Conservation (phyloP, 306 rosid species). For the Gillenia trifoliata region DNA sequence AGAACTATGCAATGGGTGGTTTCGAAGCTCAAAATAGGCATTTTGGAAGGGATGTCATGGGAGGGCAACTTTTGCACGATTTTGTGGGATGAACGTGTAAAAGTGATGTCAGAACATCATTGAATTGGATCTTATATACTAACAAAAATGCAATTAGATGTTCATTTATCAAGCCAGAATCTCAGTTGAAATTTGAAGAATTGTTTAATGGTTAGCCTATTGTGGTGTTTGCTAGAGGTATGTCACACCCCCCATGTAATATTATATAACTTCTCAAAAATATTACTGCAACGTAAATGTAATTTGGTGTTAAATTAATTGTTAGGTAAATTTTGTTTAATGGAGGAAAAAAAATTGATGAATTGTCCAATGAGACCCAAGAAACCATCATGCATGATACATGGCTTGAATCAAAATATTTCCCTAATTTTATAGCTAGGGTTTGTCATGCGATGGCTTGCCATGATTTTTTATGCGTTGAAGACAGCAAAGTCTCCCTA, state of each 20-base stretch:
- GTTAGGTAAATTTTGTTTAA: not conserved
- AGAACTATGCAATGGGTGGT: slow-evolving; percentile 55
- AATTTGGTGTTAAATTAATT: slow-evolving; percentile 21
- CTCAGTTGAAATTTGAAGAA: slow-evolving; percentile 10
- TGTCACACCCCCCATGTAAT: not conserved
- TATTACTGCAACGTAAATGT: slow-evolving; percentile 9
- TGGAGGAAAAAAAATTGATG: not conserved
- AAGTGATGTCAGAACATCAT: slow-evolving; percentile 20
- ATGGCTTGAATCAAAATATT: no score
- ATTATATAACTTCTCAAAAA: slow-evolving; percentile 1
- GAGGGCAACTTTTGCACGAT: slow-evolving; percentile 75
- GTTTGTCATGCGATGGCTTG: not conserved
- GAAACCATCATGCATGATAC: no score
- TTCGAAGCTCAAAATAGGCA: slow-evolving; percentile 68
- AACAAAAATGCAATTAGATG: slow-evolving; percentile 31
- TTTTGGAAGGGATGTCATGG: slow-evolving; percentile 64
- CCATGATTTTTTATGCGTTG: not conserved
- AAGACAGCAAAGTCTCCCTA: no score
- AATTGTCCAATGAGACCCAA: no score
- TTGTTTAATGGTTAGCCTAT: slow-evolving; percentile 10
- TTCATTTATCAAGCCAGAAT: slow-evolving; percentile 17
- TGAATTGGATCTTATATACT: slow-evolving; percentile 18
- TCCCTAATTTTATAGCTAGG: not conserved
- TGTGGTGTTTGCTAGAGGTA: slow-evolving; percentile 16
- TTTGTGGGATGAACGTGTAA: slow-evolving; percentile 49